A percentile compares a stretch with the other conserved stretches of the same genome.
Conservation (phyloP, 2,329 filamentous ascomycete genomes). For the Diaporthe ampelina region DNA sequence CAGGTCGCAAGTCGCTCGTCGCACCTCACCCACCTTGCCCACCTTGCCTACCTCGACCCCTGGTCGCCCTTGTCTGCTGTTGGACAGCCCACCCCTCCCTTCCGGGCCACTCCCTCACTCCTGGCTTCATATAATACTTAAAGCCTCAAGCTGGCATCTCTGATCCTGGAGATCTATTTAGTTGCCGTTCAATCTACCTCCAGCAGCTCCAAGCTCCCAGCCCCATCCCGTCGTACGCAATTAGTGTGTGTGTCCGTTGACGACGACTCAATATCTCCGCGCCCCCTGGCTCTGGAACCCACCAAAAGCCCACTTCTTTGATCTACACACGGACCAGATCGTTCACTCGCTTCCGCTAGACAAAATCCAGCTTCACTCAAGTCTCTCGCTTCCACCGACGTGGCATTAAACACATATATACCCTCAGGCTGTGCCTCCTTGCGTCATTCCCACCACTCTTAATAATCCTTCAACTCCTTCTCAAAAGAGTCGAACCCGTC, state of each 20-base stretch:
- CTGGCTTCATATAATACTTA: constrained; percentile 42
- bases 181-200: constrained; percentile 34
- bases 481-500: neutral
- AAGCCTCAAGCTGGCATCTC: constrained; percentile 31
- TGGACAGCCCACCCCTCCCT: constrained; percentile 35
- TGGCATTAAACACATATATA: constrained; percentile 32
- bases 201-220: constrained; percentile 25
- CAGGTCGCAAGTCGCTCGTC: constrained; percentile 37
- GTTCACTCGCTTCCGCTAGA: constrained; percentile 40
- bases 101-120: constrained; percentile 5
- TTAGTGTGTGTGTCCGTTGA: constrained; percentile 37
- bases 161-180: neutral
- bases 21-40: neutral
- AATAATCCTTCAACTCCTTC: constrained; percentile 19
- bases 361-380: constrained; percentile 37
- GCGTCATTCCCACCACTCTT: neutral
- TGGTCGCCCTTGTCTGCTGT: constrained; percentile 36
- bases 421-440: constrained; percentile 43
- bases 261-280: constrained; percentile 39
- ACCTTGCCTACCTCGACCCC: neutral
- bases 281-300: constrained; percentile 35
- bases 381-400: constrained; percentile 38
- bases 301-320: constrained; percentile 35
- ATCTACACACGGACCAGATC: constrained; percentile 42
- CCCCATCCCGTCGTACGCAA: constrained; percentile 35